Conservation (phyloP, 768 basidiomycete genomes). For the Suillus hirtellus region DNA sequence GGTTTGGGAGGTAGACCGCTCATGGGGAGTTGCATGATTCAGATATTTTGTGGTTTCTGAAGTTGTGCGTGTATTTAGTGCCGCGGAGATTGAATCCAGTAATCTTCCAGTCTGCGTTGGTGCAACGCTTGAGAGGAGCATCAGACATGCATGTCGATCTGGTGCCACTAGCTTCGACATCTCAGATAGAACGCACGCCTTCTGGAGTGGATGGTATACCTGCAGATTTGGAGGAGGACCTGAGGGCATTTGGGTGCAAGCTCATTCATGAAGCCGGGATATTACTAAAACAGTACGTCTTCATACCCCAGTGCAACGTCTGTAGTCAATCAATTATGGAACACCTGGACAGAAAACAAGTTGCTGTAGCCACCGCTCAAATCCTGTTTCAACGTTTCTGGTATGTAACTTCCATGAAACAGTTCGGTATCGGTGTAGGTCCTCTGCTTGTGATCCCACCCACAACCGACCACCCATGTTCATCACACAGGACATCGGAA, state of each 20-base stretch:
- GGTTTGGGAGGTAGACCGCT: constrained; percentile 33
- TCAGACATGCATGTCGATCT: constrained; percentile 48
- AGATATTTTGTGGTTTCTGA: background rate
- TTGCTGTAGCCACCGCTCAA: constrained; percentile 95
- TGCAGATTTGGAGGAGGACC: constrained; percentile 78
- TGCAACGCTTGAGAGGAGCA: background rate
- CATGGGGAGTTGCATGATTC: constrained; percentile 18
- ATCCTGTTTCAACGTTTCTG: constrained; percentile 96
- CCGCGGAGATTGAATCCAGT: constrained; percentile 10
- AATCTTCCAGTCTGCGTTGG: background rate
- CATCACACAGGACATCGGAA: constrained; percentile 69
- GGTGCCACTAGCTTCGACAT: constrained; percentile 80
- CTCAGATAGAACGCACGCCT: constrained; percentile 78
- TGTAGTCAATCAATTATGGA: background rate
- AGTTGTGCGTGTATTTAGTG: constrained; percentile 1
- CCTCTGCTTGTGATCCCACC: constrained; percentile 3
- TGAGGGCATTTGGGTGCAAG: constrained; percentile 90
- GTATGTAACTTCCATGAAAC: constrained; percentile 93
- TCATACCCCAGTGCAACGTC: background rate
- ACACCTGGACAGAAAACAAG: constrained; percentile 71
- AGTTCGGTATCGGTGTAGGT: constrained; percentile 89
- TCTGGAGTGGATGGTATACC: constrained; percentile 84
- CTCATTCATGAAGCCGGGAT: constrained; percentile 94
- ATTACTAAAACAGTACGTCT: constrained; percentile 80
- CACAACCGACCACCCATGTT: constrained; percentile 7